Evolutionary conservation across 1,139 yeast species (phyloP).

Genomic region (Zygoascus hellenicus): DNA sequence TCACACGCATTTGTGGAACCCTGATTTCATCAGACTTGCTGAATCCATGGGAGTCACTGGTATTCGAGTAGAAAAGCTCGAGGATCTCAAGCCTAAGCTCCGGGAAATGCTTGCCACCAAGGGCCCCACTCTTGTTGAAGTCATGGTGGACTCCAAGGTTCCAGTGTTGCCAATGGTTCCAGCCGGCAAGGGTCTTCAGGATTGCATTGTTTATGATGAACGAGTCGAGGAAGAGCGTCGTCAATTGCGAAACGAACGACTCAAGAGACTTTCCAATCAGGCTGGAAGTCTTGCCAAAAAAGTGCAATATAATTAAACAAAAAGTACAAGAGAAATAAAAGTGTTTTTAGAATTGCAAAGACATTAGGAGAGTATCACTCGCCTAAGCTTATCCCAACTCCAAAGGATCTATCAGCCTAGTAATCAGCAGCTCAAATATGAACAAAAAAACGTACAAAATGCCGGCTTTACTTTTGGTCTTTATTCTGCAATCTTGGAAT

Average conservation of each 20-base stretch:
- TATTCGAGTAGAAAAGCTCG: conserved; percentile 63
- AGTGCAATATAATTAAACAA: background rate
- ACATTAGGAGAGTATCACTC: no score
- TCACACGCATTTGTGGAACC: conserved; percentile 93
- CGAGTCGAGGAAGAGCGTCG: conserved; percentile 71
- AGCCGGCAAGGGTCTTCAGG: conserved; percentile 90
- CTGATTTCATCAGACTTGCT: conserved; percentile 86
- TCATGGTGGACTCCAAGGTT: conserved; percentile 86
- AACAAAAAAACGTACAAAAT: no score
- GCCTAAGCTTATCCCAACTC: no score
- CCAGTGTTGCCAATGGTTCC: conserved; percentile 99
- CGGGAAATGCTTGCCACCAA: conserved; percentile 66
- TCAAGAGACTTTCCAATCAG: conserved; percentile 14
- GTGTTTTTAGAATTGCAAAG: no score
- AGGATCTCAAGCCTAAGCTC: conserved; percentile 56
- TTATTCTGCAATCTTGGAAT: no score
- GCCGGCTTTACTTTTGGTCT: no score
- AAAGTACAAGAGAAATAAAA: no score
- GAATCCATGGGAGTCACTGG: conserved; percentile 92
- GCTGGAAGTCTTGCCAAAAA: background rate
- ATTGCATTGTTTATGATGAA: conserved; percentile 80
- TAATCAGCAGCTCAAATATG: no score
- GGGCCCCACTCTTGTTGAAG: conserved; percentile 90
- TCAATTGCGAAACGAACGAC: conserved; percentile 53
- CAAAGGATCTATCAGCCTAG: no score